phyloP scores from a whole-genome alignment of 257 asterid genomes.

The Solanum paucissectum region DNA sequence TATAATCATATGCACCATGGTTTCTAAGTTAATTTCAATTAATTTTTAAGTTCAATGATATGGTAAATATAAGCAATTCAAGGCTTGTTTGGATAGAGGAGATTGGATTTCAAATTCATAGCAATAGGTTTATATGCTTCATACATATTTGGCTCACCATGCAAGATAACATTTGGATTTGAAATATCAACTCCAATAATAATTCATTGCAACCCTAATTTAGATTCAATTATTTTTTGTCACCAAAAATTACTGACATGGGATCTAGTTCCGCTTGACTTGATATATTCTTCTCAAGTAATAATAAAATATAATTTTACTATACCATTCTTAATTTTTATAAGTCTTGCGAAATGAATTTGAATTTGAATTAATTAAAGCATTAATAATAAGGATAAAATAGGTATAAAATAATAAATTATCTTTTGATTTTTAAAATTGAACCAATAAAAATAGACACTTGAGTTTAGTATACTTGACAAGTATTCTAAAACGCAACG shows the following conservation, averaged over 20 bases:
- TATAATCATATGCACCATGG: too few species aligned
- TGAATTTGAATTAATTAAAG: neutral
- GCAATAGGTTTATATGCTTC: neutral
- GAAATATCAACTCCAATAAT: neutral
- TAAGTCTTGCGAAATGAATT: neutral
- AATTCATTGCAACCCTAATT: neutral
- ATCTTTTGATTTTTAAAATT: neutral
- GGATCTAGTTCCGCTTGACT: neutral
- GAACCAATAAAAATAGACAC: neutral
- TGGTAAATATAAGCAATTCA: neutral
- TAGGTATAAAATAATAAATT: neutral
- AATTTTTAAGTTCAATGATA: too few species aligned
- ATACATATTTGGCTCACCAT: neutral
- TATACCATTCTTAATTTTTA: neutral
- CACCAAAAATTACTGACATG: neutral
- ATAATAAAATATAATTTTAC: neutral
- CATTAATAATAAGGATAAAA: neutral
- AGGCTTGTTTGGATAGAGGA: neutral
- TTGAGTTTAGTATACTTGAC: neutral
- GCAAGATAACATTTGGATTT: neutral
- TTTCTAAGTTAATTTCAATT: too few species aligned
- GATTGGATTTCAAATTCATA: neutral
- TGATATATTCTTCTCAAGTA: neutral
- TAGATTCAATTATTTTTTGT: neutral
- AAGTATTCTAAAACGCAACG: neutral